Conservation (phyloP, 2,329 filamentous ascomycete genomes). For the Mycocentrospora acerina region DNA sequence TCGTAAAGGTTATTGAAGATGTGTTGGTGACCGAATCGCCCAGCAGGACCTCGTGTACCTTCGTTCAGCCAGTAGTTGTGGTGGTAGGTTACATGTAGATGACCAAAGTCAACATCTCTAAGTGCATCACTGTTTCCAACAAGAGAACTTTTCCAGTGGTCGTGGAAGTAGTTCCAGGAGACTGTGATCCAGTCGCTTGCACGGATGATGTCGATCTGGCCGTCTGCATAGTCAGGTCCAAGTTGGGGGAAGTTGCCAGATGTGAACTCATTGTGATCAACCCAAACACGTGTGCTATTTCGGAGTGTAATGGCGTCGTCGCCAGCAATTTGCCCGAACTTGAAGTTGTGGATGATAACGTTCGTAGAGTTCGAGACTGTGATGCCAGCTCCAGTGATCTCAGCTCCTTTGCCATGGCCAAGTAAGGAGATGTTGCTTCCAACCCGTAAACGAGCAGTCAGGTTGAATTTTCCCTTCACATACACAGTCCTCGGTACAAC, state of each 20-base stretch:
- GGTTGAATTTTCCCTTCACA: constrained; percentile 46
- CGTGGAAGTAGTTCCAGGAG: constrained; percentile 54
- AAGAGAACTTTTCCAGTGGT: constrained; percentile 64
- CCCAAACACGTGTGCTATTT: constrained; percentile 58
- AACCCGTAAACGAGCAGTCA: constrained; percentile 46
- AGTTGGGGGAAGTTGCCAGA: constrained; percentile 56
- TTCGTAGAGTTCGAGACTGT: constrained; percentile 57
- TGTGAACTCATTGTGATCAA: constrained; percentile 68
- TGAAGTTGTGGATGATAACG: constrained; percentile 65
- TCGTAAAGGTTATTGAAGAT: constrained; percentile 56
- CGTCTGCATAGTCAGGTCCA: constrained; percentile 67
- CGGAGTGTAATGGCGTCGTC: constrained; percentile 63
- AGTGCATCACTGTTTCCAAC: constrained; percentile 63
- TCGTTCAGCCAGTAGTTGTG: constrained; percentile 68
- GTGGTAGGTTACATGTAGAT: constrained; percentile 65
- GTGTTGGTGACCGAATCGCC: constrained; percentile 68
- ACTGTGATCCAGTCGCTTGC: constrained; percentile 64
- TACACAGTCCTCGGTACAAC: constrained; percentile 43
- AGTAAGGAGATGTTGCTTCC: constrained; percentile 48
- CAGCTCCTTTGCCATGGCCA: constrained; percentile 46
- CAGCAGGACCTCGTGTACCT: constrained; percentile 62
- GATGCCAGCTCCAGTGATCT: constrained; percentile 51
- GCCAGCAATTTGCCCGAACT: constrained; percentile 60
- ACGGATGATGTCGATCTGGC: constrained; percentile 64
- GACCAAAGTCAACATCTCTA: constrained; percentile 58